Conservation (phyloP, 257 asterid genomes). For the Thymus mandschuricus region DNA sequence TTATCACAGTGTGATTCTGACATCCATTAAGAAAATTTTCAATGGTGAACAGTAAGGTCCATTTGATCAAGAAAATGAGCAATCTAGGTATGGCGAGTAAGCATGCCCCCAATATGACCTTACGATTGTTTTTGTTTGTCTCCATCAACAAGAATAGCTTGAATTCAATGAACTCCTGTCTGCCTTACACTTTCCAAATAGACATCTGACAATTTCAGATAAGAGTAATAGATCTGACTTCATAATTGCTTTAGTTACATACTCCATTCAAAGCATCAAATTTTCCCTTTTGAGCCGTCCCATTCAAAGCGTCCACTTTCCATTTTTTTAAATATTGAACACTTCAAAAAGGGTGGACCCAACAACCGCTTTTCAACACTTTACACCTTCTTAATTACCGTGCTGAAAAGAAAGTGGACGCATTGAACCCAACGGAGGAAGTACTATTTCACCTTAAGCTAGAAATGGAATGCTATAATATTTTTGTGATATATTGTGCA, state of each 20-base stretch:
- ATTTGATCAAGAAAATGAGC: not conserved
- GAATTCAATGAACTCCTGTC: not conserved
- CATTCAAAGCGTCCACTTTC: no score
- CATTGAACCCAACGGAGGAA: no score
- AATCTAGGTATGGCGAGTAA: not conserved
- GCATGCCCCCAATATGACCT: not conserved
- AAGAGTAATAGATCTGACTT: not conserved
- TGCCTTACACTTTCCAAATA: not conserved
- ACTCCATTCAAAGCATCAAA: no score
- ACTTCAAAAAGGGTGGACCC: no score
- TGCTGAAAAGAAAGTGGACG: no score
- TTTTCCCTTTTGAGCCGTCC: no score
- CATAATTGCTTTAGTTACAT: not conserved
- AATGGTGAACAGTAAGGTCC: constrained; percentile 5
- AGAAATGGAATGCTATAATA: not conserved
- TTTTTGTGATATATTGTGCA: no score
- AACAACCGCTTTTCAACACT: no score
- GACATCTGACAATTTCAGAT: not conserved
- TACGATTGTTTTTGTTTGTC: no score
- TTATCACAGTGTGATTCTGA: constrained; percentile 4
- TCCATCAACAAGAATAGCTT: not conserved
- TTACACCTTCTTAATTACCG: no score
- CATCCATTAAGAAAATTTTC: not conserved
- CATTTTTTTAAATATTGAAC: no score
- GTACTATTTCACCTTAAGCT: not conserved